Base-by-base conservation (phyloP, 768 basidiomycete species). In the Mycena indigotica region DNA sequence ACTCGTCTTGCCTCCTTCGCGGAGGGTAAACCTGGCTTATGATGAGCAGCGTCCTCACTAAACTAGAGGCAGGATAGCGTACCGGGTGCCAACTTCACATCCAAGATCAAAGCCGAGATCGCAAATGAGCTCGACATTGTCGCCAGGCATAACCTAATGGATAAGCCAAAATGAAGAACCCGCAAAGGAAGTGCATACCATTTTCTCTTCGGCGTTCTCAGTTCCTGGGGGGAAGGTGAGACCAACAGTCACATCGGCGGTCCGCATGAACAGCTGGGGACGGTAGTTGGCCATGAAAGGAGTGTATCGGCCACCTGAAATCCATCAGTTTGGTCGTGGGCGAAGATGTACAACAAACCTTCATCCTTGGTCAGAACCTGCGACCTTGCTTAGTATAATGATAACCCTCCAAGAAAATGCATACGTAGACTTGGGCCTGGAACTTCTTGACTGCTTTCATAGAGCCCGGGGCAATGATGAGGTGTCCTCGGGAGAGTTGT, bases 381-480 rank as follows among this genome's bases (percentile, higher is more conserved):
- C 3, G 24, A 32, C 50, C 28, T n/a, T 16, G 40, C 45, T 54
- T 13, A 44, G 41, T 23, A 44, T 8, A 55, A 32, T 52, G 32
- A n/a, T 49, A 48, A 53, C 39, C 52, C 12, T 41, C 45, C 28
- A 44, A 30, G 26, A n/a, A 25, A 30, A 24, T 4, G 75, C 83
- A 28, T 63, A 89, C 84, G 71, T 98, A 98, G 66, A 98, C 83
- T 68, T 95, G 91, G 50, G 96, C 95, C 73, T 87, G 83, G 82
- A 98, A 96, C 75, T 92, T 92, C 80, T 90, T 95, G 66, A 90
- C 88, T n/a, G 91, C 81, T 75, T 95, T 96, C 77, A 98, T 92
- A 6, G 91, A 84, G 29, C 93, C 93, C 24, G 95, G 95, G 28
- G 85, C 82, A 65, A 88, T 84, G 69, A 99, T 84, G 55, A 98